Conservation (phyloP, 179 eudicot species). For the Beta lomatogona region DNA sequence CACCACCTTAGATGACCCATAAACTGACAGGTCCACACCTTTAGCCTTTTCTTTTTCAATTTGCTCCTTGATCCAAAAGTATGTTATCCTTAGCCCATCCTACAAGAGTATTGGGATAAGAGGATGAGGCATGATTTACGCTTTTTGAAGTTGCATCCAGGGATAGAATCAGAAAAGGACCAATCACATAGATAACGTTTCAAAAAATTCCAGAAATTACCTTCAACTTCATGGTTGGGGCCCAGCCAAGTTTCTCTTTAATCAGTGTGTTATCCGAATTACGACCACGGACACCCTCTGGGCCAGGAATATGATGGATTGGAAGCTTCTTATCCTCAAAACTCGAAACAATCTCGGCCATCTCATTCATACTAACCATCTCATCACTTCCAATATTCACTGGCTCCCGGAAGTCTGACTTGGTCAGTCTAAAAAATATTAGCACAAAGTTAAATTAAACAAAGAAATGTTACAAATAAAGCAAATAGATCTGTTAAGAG, state of each 20-base stretch:
- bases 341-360: conserved; percentile 93
- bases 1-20: conserved; percentile 94
- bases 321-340: conserved; percentile 84
- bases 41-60: conserved; percentile 82
- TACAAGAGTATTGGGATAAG: conserved; percentile 23
- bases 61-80: conserved; percentile 95
- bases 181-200: background rate
- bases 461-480: background rate
- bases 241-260: conserved; percentile 95
- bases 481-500: background rate
- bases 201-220: conserved; percentile 20
- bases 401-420: conserved; percentile 90
- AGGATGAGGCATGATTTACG: conserved; percentile 2
- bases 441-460: background rate
- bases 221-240: conserved; percentile 84
- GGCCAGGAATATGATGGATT: conserved; percentile 96
- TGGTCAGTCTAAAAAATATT: conserved; percentile 60
- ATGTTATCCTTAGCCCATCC: conserved; percentile 96
- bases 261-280: conserved; percentile 95
- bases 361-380: conserved; percentile 97
- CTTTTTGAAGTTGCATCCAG: background rate
- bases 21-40: conserved; percentile 64
- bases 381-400: conserved; percentile 97
- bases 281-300: conserved; percentile 99
- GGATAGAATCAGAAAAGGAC: background rate